Conservation (phyloP, 768 basidiomycete genomes). For the Leucosporidium scottii region DNA sequence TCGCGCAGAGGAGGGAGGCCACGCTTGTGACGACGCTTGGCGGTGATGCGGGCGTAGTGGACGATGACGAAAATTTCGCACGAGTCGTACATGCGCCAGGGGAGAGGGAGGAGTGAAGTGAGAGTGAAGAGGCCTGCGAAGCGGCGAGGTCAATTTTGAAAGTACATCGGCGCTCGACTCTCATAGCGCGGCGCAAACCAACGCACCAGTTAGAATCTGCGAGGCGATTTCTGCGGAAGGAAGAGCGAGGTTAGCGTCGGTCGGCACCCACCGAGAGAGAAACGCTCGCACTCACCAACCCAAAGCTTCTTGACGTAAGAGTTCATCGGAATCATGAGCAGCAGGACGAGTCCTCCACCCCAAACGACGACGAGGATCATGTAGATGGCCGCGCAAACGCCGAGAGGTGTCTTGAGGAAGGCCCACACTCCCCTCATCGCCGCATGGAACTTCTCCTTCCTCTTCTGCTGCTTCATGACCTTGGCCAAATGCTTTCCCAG, state of each 20-base stretch:
- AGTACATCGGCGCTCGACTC: too few relatives aligned
- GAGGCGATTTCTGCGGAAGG: slow-evolving; percentile 53
- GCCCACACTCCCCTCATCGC: slow-evolving; percentile 1
- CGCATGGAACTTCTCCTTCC: background rate
- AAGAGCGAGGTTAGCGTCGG: background rate
- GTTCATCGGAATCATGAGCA: slow-evolving; percentile 63
- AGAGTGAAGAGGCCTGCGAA: background rate
- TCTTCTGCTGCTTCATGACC: slow-evolving; percentile 9
- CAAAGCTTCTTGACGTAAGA: slow-evolving; percentile 65
- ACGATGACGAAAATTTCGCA: slow-evolving; percentile 66
- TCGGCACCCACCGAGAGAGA: too few relatives aligned
- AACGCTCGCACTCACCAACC: slow-evolving; percentile 44
- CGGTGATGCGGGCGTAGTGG: slow-evolving; percentile 60
- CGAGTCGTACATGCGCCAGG: slow-evolving; percentile 66
- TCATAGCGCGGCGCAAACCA: slow-evolving; percentile 58
- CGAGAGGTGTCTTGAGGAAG: slow-evolving; percentile 13
- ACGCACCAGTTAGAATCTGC: slow-evolving; percentile 53
- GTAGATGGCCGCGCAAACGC: slow-evolving; percentile 56
- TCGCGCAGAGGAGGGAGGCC: slow-evolving; percentile 65
- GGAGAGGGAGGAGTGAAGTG: slow-evolving; percentile 53
- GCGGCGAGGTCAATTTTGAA: background rate
- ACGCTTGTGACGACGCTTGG: slow-evolving; percentile 54
- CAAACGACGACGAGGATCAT: slow-evolving; percentile 60
- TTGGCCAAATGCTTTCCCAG: slow-evolving; percentile 1
- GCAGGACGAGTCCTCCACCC: slow-evolving; percentile 47